Evolutionary conservation across 2,329 filamentous ascomycete species (phyloP).

Genomic region (Diplodia mutila): DNA sequence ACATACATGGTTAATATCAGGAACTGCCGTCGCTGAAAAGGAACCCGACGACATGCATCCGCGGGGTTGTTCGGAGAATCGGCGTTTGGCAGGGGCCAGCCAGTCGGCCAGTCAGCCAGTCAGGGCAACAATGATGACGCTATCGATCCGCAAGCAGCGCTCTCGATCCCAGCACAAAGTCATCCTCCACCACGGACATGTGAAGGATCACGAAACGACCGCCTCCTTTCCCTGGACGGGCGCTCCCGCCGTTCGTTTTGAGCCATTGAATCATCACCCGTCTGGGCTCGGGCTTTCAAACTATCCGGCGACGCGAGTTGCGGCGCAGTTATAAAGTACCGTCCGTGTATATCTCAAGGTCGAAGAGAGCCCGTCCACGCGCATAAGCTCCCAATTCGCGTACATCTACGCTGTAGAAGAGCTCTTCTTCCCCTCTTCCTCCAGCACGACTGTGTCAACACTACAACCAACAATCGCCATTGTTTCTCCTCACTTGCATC

Average conservation of each 20-base stretch:
- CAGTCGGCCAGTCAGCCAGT: neutral
- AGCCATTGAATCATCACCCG: slow-evolving; percentile 22
- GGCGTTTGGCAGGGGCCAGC: too few species aligned
- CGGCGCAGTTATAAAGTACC: neutral
- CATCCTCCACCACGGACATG: neutral
- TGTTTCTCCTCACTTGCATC: neutral
- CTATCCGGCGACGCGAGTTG: neutral
- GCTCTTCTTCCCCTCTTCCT: too few species aligned
- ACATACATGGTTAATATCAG: too few species aligned
- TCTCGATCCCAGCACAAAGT: slow-evolving; percentile 23
- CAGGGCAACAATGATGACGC: neutral
- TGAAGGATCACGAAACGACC: slow-evolving; percentile 4
- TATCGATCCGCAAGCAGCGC: slow-evolving; percentile 7
- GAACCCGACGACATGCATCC: neutral
- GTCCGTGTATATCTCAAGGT: neutral
- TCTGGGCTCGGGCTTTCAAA: slow-evolving; percentile 3
- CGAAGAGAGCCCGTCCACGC: neutral
- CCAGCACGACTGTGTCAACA: too few species aligned
- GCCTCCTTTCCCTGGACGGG: neutral
- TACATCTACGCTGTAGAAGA: neutral
- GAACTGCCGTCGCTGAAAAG: neutral
- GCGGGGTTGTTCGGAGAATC: neutral
- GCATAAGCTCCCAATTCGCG: neutral
- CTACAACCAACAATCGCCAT: too few species aligned
- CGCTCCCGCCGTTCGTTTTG: neutral